Evolutionary conservation across 2,329 filamentous ascomycete genomes (phyloP), one percentile per base, ranked within the genome.

Genomic region (Ceratocystis huliohia): DNA sequence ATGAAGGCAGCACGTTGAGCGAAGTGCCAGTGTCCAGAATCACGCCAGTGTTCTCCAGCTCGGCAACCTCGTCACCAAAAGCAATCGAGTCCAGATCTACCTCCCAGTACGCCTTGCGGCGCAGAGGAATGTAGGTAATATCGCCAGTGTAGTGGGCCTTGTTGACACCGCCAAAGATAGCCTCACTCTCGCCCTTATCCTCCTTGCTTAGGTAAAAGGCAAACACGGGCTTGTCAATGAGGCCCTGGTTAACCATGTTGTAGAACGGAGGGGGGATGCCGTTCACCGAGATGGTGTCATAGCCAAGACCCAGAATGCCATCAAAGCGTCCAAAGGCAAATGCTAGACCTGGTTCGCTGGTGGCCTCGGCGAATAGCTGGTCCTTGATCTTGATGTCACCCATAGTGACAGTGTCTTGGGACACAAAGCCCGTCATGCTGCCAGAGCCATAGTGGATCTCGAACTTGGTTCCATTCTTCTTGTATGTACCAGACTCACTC

Each of bases 51-150:
- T 90, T 85, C 70, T 97, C 93, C 70, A 97, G 86, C 77, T 96
- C 88, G 69, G 92, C 92, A 71, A 85, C 87, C 74, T 89, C 84
- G 65, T 92, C 83, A 72, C 94, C 95, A 70, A 96, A 91, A 66
- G 88, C 86, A 78, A 99, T 94, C 70, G 91, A 83, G 73, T 97
- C 88, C 69, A 99, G 86, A 73, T 97, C 92, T 66, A 99, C 93
- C 83, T 99, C 94, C 94, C 94, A 99, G 84, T 99, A 99, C 63
- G 94, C 94, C 88, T 97, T 97, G 76, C 94, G 90, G 77, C 94
- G 90, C 72, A 99, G 85, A 66, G 94, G 94, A 71, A 99, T 91
- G 77, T 91, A 95, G 75, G 87, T 89, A 73, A 99, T 84, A 77
- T 97, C 87, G 74, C 94, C 94, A 48, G 82, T 86, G 76, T 82